phyloP scores from a whole-genome alignment of 345 rosid species.

The Populus deltoides region DNA sequence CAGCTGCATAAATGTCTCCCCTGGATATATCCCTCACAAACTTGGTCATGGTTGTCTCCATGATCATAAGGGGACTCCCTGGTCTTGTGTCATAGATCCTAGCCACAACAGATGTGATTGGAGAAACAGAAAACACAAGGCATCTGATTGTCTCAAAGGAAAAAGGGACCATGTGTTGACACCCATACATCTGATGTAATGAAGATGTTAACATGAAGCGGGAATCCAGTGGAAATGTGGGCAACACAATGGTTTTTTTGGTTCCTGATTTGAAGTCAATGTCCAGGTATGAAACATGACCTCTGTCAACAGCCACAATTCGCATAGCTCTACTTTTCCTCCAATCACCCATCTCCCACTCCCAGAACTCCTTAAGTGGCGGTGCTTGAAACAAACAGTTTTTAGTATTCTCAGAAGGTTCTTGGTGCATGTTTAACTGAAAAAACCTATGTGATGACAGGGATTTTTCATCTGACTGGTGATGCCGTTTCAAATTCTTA shows the following conservation, averaged over 20 bases:
- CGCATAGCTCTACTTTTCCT: conserved; percentile 78
- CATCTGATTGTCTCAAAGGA: conserved; percentile 82
- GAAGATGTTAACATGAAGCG: conserved; percentile 81
- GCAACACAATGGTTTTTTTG: conserved; percentile 61
- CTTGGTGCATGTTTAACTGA: conserved; percentile 68
- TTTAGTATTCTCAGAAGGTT: conserved; percentile 28
- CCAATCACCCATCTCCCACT: conserved; percentile 99
- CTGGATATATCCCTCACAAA: conserved; percentile 42
- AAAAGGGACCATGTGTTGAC: conserved; percentile 63
- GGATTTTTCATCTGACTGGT: conserved; percentile 37
- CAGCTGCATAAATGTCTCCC: conserved; percentile 67
- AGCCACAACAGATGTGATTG: conserved; percentile 61
- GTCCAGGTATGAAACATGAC: conserved; percentile 80
- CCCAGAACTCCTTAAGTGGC: conserved; percentile 73
- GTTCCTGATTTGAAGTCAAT: conserved; percentile 57
- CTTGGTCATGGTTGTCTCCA: conserved; percentile 76
- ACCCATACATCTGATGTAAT: conserved; percentile 50
- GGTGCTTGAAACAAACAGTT: conserved; percentile 66
- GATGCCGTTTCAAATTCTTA: conserved; percentile 82
- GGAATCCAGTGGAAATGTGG: conserved; percentile 89
- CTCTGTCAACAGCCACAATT: conserved; percentile 79
- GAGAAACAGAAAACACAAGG: conserved; percentile 71
- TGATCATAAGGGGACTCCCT: conserved; percentile 52
- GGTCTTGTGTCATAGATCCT: conserved; percentile 67
- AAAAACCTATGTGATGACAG: conserved; percentile 46